These are phyloP conservation scores for Carex sylvatica DNA, from an alignment of 202 grass and related monocot genomes.

Conservation along the genomic window DNA sequence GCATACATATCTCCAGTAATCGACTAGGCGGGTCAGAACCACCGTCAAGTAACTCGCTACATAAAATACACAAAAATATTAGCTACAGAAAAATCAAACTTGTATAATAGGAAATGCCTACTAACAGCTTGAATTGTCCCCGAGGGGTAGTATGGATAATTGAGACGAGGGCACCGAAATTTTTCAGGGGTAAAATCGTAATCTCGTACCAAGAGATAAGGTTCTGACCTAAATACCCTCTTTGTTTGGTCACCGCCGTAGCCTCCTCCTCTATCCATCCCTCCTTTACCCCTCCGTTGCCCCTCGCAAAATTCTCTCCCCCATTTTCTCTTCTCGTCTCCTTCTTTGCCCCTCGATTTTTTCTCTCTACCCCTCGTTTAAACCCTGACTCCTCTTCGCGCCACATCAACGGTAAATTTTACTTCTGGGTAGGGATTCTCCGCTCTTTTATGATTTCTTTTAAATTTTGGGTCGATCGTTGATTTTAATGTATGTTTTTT, in stretches of 20 bases:
- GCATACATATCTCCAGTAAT: not conserved
- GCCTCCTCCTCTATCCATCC: not conserved
- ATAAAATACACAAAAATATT: not conserved
- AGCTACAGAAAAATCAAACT: not conserved
- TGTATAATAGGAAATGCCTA: not conserved
- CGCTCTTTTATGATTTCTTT: not conserved
- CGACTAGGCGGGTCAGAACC: not conserved
- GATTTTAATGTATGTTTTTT: conserved; percentile 5
- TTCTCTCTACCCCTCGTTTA: conserved; percentile 38
- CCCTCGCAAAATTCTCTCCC: not conserved
- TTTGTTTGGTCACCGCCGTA: conserved; percentile 25
- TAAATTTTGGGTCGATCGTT: not conserved
- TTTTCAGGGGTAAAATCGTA: conserved; percentile 40
- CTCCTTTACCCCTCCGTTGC: conserved; percentile 28
- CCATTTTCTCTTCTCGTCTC: conserved; percentile 25
- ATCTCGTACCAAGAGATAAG: conserved; percentile 15
- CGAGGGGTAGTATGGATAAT: conserved; percentile 40
- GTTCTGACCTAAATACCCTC: conserved; percentile 77
- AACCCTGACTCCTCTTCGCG: conserved; percentile 32
- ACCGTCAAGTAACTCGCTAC: not conserved
- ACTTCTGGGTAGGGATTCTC: not conserved
- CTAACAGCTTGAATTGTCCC: not conserved
- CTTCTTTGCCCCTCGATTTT: conserved; percentile 33
- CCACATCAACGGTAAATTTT: conserved; percentile 21
- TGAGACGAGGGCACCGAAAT: conserved; percentile 12